Percentiles rank a stretch among this genome's conserved stretches.
These are phyloP conservation scores for Acrocalymma vagum DNA, from an alignment of 2,329 filamentous ascomycete genomes.

Conservation along the genomic window DNA sequence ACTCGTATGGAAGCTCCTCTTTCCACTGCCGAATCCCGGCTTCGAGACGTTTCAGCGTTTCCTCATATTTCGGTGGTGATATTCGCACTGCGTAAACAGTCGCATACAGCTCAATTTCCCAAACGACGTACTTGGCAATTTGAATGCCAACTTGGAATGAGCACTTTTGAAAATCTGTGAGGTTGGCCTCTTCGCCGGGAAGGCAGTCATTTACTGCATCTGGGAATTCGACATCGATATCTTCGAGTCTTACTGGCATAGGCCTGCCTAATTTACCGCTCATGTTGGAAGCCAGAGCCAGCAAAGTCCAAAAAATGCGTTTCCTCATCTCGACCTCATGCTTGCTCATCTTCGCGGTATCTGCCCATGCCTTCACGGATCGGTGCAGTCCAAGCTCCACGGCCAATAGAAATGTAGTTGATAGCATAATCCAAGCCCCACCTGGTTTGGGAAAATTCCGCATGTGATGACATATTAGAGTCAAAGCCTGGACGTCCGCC, in stretches of 20 bases:
- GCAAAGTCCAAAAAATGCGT: slow-evolving; percentile 77
- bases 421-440: slow-evolving; percentile 73
- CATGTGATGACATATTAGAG: slow-evolving; percentile 75
- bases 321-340: slow-evolving; percentile 80
- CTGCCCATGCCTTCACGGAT: slow-evolving; percentile 67
- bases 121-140: slow-evolving; percentile 69
- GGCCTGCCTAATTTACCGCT: slow-evolving; percentile 80
- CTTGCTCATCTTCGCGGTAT: slow-evolving; percentile 53
- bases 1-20: slow-evolving; percentile 68
- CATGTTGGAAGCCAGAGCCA: slow-evolving; percentile 72
- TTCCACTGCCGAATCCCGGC: slow-evolving; percentile 70
- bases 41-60: slow-evolving; percentile 71
- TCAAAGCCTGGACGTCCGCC: slow-evolving; percentile 75
- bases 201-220: slow-evolving; percentile 75
- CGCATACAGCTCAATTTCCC: slow-evolving; percentile 77
- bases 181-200: slow-evolving; percentile 63
- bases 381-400: slow-evolving; percentile 80
- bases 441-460: slow-evolving; percentile 83
- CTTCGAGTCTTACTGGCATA: slow-evolving; percentile 75
- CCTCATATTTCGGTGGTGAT: slow-evolving; percentile 69
- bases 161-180: slow-evolving; percentile 63
- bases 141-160: slow-evolving; percentile 72
- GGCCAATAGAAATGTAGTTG: slow-evolving; percentile 71
- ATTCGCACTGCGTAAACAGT: slow-evolving; percentile 77
- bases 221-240: slow-evolving; percentile 82